Evolutionary conservation across 2,329 filamentous ascomycete genomes (phyloP).

Genomic region (Scedosporium boydii): DNA sequence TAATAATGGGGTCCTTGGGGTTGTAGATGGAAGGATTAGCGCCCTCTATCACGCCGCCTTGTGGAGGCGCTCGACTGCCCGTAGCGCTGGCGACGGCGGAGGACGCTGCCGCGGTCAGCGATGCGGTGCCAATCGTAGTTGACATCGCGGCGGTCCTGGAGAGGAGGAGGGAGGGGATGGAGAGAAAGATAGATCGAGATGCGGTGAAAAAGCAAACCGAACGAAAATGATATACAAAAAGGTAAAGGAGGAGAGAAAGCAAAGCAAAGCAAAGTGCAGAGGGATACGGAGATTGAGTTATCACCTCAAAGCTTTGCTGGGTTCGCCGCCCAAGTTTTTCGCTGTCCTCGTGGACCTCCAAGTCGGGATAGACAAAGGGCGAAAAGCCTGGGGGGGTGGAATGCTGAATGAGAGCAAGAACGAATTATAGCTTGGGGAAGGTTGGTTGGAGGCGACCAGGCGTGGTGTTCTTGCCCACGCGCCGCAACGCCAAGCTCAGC

Average conservation of each 20-base stretch:
- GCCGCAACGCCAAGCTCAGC: too few relatives aligned
- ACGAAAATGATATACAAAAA: not conserved
- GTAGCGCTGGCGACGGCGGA: not conserved
- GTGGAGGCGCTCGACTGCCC: conserved; percentile 22
- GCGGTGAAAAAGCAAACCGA: not conserved
- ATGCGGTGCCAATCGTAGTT: not conserved
- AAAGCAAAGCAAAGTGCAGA: not conserved
- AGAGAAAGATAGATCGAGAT: not conserved
- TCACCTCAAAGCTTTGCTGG: not conserved
- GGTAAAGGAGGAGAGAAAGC: too few relatives aligned
- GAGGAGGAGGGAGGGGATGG: not conserved
- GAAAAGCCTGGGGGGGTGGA: too few relatives aligned
- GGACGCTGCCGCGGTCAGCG: not conserved
- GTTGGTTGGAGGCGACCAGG: too few relatives aligned
- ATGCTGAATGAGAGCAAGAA: too few relatives aligned
- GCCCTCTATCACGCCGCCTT: conserved; percentile 60
- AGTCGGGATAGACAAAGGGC: too few relatives aligned
- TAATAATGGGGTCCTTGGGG: conserved; percentile 59
- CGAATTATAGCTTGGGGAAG: too few relatives aligned
- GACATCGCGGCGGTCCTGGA: not conserved
- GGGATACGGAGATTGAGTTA: not conserved
- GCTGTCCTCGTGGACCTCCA: too few relatives aligned
- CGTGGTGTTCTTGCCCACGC: too few relatives aligned
- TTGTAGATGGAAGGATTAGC: conserved; percentile 60
- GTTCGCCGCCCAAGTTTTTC: too few relatives aligned